Evolutionary conservation across 345 rosid genomes (phyloP).

Genomic region (Salix dunnii): DNA sequence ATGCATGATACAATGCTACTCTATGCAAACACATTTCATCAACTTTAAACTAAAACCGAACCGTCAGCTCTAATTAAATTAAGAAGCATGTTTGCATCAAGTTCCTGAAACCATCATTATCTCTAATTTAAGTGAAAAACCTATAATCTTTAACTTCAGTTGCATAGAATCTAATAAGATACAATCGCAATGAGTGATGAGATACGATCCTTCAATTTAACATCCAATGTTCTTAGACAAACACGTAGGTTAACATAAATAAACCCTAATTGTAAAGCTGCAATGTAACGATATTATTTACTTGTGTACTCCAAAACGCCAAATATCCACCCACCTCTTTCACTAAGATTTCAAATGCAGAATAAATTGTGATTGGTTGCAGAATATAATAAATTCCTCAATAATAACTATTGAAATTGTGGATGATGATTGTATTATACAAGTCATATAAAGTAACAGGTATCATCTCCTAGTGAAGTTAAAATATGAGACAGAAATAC

Average conservation of each 20-base stretch:
- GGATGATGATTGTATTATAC: neutral
- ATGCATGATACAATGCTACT: neutral
- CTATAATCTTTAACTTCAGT: neutral
- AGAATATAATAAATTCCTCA: neutral
- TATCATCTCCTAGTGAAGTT: neutral
- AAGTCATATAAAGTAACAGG: constrained; percentile 7
- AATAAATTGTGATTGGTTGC: constrained; percentile 2
- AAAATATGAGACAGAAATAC: neutral
- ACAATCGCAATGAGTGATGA: neutral
- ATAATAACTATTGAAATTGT: neutral
- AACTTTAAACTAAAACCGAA: neutral
- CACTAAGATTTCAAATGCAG: neutral
- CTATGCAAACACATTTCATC: neutral
- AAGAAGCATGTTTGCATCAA: neutral
- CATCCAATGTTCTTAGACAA: neutral
- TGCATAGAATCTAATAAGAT: neutral
- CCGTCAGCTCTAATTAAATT: neutral
- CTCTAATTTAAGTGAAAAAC: neutral
- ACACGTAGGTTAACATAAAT: neutral
- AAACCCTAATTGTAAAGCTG: neutral
- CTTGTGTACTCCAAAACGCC: neutral
- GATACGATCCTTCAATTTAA: neutral
- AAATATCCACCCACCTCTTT: neutral
- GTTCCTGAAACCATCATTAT: neutral
- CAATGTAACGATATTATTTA: neutral